Conservation (phyloP, 2,329 filamentous ascomycete species). For the Diaporthe destruens region DNA sequence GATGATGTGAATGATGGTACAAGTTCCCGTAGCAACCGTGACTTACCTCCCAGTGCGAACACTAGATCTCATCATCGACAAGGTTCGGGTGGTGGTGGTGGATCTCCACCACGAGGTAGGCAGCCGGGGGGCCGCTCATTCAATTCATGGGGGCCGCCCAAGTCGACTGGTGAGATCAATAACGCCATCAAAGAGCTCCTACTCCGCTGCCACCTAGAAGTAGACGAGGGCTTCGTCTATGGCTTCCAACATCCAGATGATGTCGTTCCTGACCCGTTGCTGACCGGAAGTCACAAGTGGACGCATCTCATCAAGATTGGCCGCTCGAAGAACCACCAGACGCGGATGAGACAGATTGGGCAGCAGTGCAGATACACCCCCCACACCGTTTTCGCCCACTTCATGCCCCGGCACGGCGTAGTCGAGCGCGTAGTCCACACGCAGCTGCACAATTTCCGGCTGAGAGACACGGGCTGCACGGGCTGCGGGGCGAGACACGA, state of each 20-base stretch:
- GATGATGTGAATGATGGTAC: neutral
- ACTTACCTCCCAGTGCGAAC: constrained; percentile 2
- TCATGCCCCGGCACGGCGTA: constrained; percentile 45
- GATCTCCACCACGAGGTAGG: constrained; percentile 15
- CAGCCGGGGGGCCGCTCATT: neutral
- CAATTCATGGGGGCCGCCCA: constrained; percentile 15
- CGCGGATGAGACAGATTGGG: constrained; percentile 46
- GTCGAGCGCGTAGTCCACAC: constrained; percentile 50
- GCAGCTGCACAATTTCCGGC: constrained; percentile 46
- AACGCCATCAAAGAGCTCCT: constrained; percentile 38
- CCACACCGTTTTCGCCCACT: constrained; percentile 39
- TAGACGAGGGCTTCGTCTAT: constrained; percentile 45
- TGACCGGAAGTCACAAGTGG: neutral
- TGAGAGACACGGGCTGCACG: constrained; percentile 46
- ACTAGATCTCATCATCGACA: neutral
- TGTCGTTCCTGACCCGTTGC: constrained; percentile 33
- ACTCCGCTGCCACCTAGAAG: neutral
- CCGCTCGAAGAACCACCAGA: constrained; percentile 42
- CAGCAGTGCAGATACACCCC: constrained; percentile 47
- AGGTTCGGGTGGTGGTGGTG: constrained; percentile 18
- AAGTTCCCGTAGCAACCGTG: neutral
- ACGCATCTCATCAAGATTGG: constrained; percentile 50
- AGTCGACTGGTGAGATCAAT: constrained; percentile 31
- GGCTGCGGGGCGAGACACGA: constrained; percentile 45
- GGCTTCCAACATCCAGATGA: constrained; percentile 45